Evolutionary conservation across 371 early-diverging fungal genomes (phyloP).

Genomic region (Circinella umbellata): DNA sequence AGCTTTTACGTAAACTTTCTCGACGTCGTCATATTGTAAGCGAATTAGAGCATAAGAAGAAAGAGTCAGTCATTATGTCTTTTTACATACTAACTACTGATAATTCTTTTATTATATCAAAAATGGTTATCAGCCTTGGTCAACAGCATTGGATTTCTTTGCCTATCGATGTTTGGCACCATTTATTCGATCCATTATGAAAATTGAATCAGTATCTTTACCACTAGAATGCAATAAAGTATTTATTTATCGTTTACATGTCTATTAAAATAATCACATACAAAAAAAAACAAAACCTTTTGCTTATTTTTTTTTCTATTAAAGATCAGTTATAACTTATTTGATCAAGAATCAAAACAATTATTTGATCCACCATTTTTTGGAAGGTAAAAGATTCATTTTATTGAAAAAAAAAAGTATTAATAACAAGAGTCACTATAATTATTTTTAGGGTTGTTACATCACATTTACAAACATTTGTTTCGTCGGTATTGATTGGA

Average conservation of each 20-base stretch:
- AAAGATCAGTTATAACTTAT: slow-evolving; percentile 57
- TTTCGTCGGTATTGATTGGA: slow-evolving; percentile 58
- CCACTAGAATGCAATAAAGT: slow-evolving; percentile 62
- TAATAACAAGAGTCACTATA: neutral
- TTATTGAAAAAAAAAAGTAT: neutral
- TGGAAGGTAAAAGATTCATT: slow-evolving; percentile 37
- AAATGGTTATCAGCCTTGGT: slow-evolving; percentile 36
- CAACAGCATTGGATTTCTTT: slow-evolving; percentile 51
- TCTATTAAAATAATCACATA: neutral
- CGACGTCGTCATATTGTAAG: slow-evolving; percentile 32
- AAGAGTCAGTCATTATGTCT: neutral
- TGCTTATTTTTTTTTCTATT: neutral
- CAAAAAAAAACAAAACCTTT: too few relatives aligned
- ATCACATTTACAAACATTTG: slow-evolving; percentile 61
- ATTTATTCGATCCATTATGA: slow-evolving; percentile 64
- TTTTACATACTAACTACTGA: too few relatives aligned
- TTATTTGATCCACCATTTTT: slow-evolving; percentile 61
- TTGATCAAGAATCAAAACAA: slow-evolving; percentile 56
- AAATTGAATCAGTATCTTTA: slow-evolving; percentile 62
- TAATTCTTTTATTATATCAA: too few relatives aligned
- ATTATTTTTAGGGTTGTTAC: slow-evolving; percentile 51
- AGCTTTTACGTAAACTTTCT: slow-evolving; percentile 31
- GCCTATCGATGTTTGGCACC: slow-evolving; percentile 50
- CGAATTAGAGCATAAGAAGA: neutral
- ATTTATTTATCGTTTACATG: neutral